Base-by-base conservation (phyloP, 306 rosid species). In the Arachis hypogaea region DNA sequence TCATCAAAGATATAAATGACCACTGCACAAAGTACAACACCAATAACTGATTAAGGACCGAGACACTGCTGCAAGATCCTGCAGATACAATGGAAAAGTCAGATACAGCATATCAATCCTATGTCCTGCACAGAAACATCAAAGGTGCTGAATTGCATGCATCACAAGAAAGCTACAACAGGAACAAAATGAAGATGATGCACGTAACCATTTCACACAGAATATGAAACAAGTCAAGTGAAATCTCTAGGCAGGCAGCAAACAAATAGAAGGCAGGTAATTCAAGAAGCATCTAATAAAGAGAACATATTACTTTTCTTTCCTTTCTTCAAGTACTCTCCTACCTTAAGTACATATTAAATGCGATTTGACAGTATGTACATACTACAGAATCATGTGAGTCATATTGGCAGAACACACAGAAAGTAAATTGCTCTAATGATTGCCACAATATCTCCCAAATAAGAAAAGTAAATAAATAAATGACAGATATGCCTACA, bases 1-100 rank as follows among this genome's bases (percentile, higher is more conserved):
- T 91, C 97, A 91, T 91, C 74, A 72, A 71, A 64, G 72, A 49
- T 70, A 72, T 55, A 64, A 66, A 73, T 71, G 66, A 36, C 68
- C 10, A 51, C 51, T 60, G 77, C 82, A 74, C 70, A 67, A 72
- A 57, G 86, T 69, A 63, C 59, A 45, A 69, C 61, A 42, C 66
- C 46, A 63, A 81, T 71, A n/a, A 42, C 71, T 12, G 55, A 57
- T 74, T 68, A 73, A 72, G 55, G 80, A 30, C n/a, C 30, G 44
- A 68, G 65, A 81, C 56, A 74, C 89, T 81, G 82, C 76, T 68
- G 68, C 84, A 82, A 64, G 60, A 55, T 52, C 62, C 81, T 9
- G 49, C 14, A 54, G 50, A 80, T 5, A 83, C 70, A 67, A 72
- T 58, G 11, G 22, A 72, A 47, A 58, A 67, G 45, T 63, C 45